Base-by-base conservation (phyloP, 2,329 filamentous ascomycete species). In the Pseudogymnoascus sp. region DNA sequence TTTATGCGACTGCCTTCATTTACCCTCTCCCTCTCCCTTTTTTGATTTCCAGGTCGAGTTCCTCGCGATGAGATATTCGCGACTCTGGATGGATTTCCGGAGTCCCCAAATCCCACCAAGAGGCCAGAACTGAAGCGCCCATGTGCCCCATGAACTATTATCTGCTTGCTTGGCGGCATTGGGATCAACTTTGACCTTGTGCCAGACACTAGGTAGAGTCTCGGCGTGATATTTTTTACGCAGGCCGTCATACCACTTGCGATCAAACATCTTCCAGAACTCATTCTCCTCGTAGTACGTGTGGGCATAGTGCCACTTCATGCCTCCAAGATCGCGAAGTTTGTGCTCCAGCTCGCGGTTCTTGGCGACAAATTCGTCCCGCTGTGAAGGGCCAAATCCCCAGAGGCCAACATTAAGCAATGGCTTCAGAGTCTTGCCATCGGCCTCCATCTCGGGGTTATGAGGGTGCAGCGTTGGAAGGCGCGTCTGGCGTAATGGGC, bases 291-390 rank as follows among this genome's bases (percentile, higher is more conserved):
- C 80, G 72, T 94, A 94, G 75, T 91, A 95, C 0, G 89, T 88
- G 69, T 93, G 88, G 2, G 90, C 90, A 73, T 96, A 95, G 11
- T 95, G 77, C 88, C 90, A 94, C 76, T 95, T 95, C 77, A 88
- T 83, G 2, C 90, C 91, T 53, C 86, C 85, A 1, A 94, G 80
- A 65, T 84, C 79, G 57, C 77, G 77, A 3, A 92, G 81, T 69
- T 88, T 87, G 18, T 77, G 75, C 75, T 95, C 91, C 18, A 95
- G 78, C 43, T 79, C 79, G 33, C 87, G 82, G 73, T 95, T 95
- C 66, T 83, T 82, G 38, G 74, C 71, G 1, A 92, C 78, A 68
- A 92, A 92, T n/a, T 79, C 78, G 1, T 74, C 72, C 60, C 74
- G 68, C 57, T 81, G 71, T 2, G 76, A 71, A 1, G 87, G 84